Evolutionary conservation across 2,329 filamentous ascomycete genomes (phyloP).

Genomic region (Ilyonectria robusta): DNA sequence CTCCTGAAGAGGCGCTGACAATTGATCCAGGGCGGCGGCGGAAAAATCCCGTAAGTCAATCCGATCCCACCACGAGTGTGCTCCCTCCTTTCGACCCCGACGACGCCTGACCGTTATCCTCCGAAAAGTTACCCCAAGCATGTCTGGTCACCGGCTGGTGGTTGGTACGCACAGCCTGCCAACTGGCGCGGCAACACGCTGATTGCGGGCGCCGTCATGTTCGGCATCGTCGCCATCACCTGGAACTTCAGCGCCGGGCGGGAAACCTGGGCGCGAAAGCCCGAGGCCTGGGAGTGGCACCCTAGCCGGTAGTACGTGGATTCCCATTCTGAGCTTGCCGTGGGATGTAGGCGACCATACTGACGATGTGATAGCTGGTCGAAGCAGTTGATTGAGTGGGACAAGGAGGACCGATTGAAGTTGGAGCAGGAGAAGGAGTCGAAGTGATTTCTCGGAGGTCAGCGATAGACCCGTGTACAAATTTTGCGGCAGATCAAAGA

Average conservation of each 20-base stretch:
- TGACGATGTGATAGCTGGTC: slow-evolving; percentile 57
- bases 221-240: slow-evolving; percentile 76
- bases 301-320: slow-evolving; percentile 84
- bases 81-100: slow-evolving; percentile 17
- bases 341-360: slow-evolving; percentile 12
- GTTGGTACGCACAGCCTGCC: slow-evolving; percentile 94
- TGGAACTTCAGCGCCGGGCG: slow-evolving; percentile 82
- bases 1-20: slow-evolving; percentile 56
- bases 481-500: slow-evolving; percentile 40
- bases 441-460: slow-evolving; percentile 44
- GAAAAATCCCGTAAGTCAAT: slow-evolving; percentile 68
- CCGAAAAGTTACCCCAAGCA: slow-evolving; percentile 89
- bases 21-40: slow-evolving; percentile 78
- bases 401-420: slow-evolving; percentile 58
- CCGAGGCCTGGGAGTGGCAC: slow-evolving; percentile 83
- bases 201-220: slow-evolving; percentile 77
- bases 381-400: slow-evolving; percentile 61
- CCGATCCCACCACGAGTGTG: slow-evolving; percentile 34
- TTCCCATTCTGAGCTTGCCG: not conserved
- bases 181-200: slow-evolving; percentile 97
- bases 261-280: slow-evolving; percentile 82
- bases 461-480: slow-evolving; percentile 43
- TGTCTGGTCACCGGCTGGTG: slow-evolving; percentile 98
- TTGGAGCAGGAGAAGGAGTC: slow-evolving; percentile 50
- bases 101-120: slow-evolving; percentile 30